Conservation (phyloP, 2,329 filamentous ascomycete species). For the Ustulina deusta region DNA sequence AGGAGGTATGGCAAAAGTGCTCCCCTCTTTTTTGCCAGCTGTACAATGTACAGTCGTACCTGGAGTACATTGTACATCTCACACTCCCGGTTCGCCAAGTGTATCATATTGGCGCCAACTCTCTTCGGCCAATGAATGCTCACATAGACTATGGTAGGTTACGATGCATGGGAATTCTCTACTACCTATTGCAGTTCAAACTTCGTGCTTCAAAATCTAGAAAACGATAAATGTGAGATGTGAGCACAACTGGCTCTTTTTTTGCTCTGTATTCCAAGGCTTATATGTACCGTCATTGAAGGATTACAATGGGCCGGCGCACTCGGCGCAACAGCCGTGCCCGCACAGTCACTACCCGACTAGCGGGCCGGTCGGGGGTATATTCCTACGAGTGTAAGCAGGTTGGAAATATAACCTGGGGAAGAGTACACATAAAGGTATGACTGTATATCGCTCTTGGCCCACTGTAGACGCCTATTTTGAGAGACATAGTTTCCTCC, state of each 20-base stretch:
- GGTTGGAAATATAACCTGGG: neutral
- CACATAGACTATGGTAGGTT: neutral
- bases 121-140: conserved; percentile 10
- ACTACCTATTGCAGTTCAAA: neutral
- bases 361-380: conserved; percentile 35
- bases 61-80: neutral
- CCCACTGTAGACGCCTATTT: neutral
- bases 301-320: conserved; percentile 14
- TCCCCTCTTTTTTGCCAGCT: neutral
- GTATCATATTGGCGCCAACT: conserved; percentile 21
- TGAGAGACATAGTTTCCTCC: neutral
- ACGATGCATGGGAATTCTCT: neutral
- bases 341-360: conserved; percentile 28
- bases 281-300: neutral
- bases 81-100: conserved; percentile 11
- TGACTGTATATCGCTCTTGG: conserved; percentile 7
- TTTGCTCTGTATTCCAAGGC: neutral
- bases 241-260: neutral
- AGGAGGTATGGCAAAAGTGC: too few relatives aligned
- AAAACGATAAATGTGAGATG: neutral
- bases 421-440: neutral
- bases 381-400: conserved; percentile 22
- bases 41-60: neutral
- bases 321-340: conserved; percentile 29
- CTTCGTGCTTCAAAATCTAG: neutral